Evolutionary conservation across 2,329 filamentous ascomycete genomes (phyloP), one percentile per base, ranked within the genome.

Genomic region (Anthostomella pinea): DNA sequence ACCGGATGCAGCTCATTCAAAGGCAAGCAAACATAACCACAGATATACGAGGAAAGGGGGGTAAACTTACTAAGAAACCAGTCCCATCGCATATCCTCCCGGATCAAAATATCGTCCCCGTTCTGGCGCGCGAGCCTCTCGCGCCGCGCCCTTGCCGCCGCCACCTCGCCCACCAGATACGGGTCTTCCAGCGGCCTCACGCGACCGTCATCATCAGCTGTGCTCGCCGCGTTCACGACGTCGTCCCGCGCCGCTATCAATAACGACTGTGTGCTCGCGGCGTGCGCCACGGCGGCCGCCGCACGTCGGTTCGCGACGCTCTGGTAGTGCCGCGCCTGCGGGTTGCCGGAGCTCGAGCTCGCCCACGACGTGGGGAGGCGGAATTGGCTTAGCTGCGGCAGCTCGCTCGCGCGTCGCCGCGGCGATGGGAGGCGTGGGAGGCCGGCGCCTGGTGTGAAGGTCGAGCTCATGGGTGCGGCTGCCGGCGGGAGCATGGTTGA

Each of bases 121-220:
- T 66, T 69, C 60, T 82, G 74, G 34, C 72, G 64, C n/a, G 69
- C 69, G 18, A 82, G 58, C 43, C 81, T 68, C 52, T 77, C 75
- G n/a, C 64, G 61, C 27, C 77, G 67, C 6, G 79, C 78, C 43
- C 69, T 60, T 8, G 68, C 66, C 2, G 82, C 82, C 3, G 80
- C 81, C 33, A 71, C 70, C 60, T 84, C 80, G 21, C 82, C 82
- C 2, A 85, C 82, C 8, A 85, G 64, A 38, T 81, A 72, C 1
- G 81, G 81, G 47, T 85, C 82, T 59, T 86, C 82, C 13, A 81
- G 67, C 3, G 78, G 79, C 6, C 72, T 67, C 24, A 66, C 27
- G 22, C 60, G 59, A 15, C 46, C 48, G 2, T 37, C 27, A 26
- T 48, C 47, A 8, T 38, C 43, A 7, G 52, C 54, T 9, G 49